A percentile compares a stretch with the other conserved stretches of the same genome.
phyloP scores from a whole-genome alignment of 257 asterid genomes.

The Cruciata laevipes region DNA sequence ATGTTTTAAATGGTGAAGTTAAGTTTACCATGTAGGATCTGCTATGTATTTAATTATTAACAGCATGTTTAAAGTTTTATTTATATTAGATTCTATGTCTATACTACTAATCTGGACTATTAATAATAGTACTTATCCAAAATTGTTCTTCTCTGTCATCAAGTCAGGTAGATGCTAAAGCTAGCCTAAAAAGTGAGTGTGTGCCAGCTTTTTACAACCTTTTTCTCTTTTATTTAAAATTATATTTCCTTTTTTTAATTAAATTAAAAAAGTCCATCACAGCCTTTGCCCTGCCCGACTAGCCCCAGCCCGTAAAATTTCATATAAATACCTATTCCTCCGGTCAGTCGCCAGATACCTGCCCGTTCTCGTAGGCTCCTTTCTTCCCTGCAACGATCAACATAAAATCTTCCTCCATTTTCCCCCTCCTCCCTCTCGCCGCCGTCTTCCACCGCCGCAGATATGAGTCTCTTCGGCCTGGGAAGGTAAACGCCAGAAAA shows the following conservation, averaged over 20 bases:
- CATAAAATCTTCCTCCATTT: background rate
- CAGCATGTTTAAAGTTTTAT: no score
- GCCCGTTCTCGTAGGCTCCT: slow-evolving; percentile 18
- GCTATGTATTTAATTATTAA: no score
- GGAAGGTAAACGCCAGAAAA: slow-evolving; percentile 46
- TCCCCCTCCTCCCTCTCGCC: slow-evolving; percentile 7
- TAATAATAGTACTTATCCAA: background rate
- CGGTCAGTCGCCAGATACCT: slow-evolving; percentile 19
- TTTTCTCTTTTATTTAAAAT: background rate
- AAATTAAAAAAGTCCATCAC: background rate
- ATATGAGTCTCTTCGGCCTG: slow-evolving; percentile 93
- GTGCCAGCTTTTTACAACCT: slow-evolving; percentile 22
- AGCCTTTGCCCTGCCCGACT: slow-evolving; percentile 1
- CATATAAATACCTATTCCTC: slow-evolving; percentile 1
- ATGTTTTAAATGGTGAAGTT: no score
- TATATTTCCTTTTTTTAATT: background rate
- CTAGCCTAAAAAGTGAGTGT: slow-evolving; percentile 16
- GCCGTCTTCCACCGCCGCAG: slow-evolving; percentile 15
- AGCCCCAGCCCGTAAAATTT: background rate
- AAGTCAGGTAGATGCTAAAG: background rate
- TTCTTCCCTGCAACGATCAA: background rate
- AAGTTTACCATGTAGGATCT: no score
- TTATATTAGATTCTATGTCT: no score
- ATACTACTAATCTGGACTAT: background rate
- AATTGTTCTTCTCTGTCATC: background rate